Evolutionary conservation across 164 flowering plant genomes (phyloP), one percentile per base, ranked within the genome.

Genomic region (Santalum album): DNA sequence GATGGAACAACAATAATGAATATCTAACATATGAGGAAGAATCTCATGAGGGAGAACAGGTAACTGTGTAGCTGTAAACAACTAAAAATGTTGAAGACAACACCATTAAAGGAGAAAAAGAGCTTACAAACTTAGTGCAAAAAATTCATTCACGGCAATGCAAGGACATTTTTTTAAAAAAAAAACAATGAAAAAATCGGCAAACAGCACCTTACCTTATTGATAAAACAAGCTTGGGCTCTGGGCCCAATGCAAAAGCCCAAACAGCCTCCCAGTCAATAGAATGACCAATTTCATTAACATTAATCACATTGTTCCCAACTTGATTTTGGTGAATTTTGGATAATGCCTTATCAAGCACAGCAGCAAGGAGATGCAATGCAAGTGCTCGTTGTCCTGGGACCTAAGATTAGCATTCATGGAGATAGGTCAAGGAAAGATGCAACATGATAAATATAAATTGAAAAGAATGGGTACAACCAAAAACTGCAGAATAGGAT

Each of bases 161-260:
- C n/a, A n/a, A n/a, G n/a, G n/a, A n/a, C n/a, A n/a, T n/a, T n/a
- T n/a, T n/a, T n/a, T n/a, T n/a, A 17, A 43, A 20, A 43, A 16
- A 5, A 16, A 43, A 20, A 43, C n/a, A 43, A 4, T 43, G 21
- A 16, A 43, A 43, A 43, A 43, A 43, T 4, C n/a, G 21, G 5
- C 47, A 43, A 17, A 43, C 4, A 43, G 47, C 1, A 17, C 47
- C 23, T 65, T 34, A 87, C 97, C 97, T 87, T 42, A 87, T 65
- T 22, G 89, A 68, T 53, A 94, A 79, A 65, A 76, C 81, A 69
- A 94, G 97, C 64, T 87, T 95, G 49, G 97, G 97, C 65, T 90
- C 97, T 36, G 99, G 99, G 55, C 99, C 97, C 53, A 94, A 78
- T n/a, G 90, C 82, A 75, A 59, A 94, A 44, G 95, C 90, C 99